These are phyloP conservation scores for Petunia secreta DNA, from an alignment of 257 asterid genomes.

Conservation along the genomic window DNA sequence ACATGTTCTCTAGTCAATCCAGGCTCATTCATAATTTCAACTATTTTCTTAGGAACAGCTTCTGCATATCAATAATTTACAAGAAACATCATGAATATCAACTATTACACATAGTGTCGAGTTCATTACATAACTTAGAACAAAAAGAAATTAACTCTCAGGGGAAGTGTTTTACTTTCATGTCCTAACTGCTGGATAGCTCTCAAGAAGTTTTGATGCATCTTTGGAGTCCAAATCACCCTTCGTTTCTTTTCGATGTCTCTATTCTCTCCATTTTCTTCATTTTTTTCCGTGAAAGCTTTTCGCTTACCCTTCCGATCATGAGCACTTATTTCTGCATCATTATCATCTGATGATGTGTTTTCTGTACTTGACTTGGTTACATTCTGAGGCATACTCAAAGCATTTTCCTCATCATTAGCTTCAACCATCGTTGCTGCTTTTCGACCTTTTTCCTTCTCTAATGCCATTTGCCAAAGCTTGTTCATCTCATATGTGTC, in stretches of 20 bases:
- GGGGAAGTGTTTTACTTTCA: slow-evolving; percentile 47
- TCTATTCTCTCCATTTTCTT: slow-evolving; percentile 32
- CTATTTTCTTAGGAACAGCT: slow-evolving; percentile 75
- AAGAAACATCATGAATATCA: neutral
- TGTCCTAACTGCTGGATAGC: slow-evolving; percentile 55
- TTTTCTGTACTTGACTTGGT: slow-evolving; percentile 29
- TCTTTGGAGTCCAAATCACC: slow-evolving; percentile 64
- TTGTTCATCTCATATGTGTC: slow-evolving; percentile 33
- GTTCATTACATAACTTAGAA: slow-evolving; percentile 14
- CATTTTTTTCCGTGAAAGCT: slow-evolving; percentile 24
- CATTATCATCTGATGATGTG: slow-evolving; percentile 23
- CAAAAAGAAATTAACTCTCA: neutral
- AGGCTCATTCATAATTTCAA: slow-evolving; percentile 64
- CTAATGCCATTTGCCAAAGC: slow-evolving; percentile 50
- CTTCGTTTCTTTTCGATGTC: slow-evolving; percentile 51
- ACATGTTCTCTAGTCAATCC: slow-evolving; percentile 74
- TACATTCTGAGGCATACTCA: slow-evolving; percentile 23
- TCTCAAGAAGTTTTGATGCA: slow-evolving; percentile 64
- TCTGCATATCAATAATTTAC: slow-evolving; percentile 36
- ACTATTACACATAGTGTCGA: neutral
- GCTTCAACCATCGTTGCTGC: slow-evolving; percentile 31
- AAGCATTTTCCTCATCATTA: slow-evolving; percentile 18
- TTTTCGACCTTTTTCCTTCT: slow-evolving; percentile 34
- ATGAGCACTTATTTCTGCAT: slow-evolving; percentile 12
- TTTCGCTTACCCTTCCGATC: slow-evolving; percentile 29